phyloP scores from a whole-genome alignment of 176 grass and related monocot species.

The Paspalum vaginatum region DNA sequence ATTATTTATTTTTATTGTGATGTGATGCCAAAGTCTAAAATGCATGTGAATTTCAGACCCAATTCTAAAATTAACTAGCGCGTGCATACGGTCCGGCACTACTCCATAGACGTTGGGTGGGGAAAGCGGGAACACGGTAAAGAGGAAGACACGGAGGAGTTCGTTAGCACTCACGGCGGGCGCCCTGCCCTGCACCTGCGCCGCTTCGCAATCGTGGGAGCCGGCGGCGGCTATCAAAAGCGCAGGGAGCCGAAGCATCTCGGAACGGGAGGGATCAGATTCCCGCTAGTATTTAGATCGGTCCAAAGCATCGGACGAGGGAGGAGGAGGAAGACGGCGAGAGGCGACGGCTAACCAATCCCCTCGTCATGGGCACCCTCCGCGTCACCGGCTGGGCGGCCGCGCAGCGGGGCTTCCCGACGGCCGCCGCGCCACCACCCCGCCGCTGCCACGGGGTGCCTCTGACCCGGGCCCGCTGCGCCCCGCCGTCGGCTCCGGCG shows the following conservation, averaged over 20 bases:
- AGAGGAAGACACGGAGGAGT: conserved; percentile 28
- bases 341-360: neutral
- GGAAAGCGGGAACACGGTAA: neutral
- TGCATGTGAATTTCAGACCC: too few relatives aligned
- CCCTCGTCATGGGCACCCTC: conserved; percentile 45
- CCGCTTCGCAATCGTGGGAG: conserved; percentile 17
- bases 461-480: conserved; percentile 7
- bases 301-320: neutral
- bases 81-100: neutral
- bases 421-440: neutral
- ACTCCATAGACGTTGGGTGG: neutral
- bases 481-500: neutral
- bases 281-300: conserved; percentile 37
- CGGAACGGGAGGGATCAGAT: neutral
- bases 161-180: neutral
- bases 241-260: conserved; percentile 35
- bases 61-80: too few relatives aligned
- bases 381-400: conserved; percentile 35
- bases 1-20: too few relatives aligned
- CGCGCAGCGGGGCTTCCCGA: neutral
- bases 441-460: neutral
- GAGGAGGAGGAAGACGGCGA: neutral
- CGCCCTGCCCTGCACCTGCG: neutral
- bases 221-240: conserved; percentile 44
- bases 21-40: too few relatives aligned